phyloP scores from a whole-genome alignment of 2,329 filamentous ascomycete genomes.

The Microdochium paspali region DNA sequence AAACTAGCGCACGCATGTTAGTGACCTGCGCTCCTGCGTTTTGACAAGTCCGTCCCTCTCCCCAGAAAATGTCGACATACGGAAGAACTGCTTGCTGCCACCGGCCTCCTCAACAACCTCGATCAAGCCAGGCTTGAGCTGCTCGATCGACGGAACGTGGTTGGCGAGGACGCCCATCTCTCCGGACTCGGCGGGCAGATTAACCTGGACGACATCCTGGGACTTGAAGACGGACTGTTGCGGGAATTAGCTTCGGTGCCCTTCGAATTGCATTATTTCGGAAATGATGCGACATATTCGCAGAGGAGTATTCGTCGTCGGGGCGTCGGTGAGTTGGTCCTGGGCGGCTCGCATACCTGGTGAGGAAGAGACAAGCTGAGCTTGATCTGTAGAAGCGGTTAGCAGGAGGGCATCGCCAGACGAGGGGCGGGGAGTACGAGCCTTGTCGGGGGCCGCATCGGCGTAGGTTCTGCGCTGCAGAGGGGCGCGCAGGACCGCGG shows the following conservation, averaged over 20 bases:
- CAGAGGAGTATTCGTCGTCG: neutral
- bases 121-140: constrained; percentile 92
- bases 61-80: constrained; percentile 53
- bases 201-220: constrained; percentile 81
- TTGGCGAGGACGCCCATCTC: constrained; percentile 99
- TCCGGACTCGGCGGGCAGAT: constrained; percentile 94
- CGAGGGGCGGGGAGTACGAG: constrained; percentile 22
- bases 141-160: constrained; percentile 98
- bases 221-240: constrained; percentile 62
- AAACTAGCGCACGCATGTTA: constrained; percentile 48
- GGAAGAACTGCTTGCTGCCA: constrained; percentile 92
- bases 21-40: constrained; percentile 8
- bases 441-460: constrained; percentile 78
- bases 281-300: too few relatives aligned
- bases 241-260: constrained; percentile 37
- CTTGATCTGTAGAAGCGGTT: constrained; percentile 60
- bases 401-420: constrained; percentile 14
- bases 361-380: constrained; percentile 95
- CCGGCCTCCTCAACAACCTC: constrained; percentile 93
- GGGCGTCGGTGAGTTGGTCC: neutral
- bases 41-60: constrained; percentile 2
- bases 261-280: constrained; percentile 5
- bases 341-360: constrained; percentile 61
- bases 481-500: constrained; percentile 65
- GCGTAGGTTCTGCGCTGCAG: constrained; percentile 86